Conservation (phyloP, 805 yeast genomes). For the Sungouiella blattae region DNA sequence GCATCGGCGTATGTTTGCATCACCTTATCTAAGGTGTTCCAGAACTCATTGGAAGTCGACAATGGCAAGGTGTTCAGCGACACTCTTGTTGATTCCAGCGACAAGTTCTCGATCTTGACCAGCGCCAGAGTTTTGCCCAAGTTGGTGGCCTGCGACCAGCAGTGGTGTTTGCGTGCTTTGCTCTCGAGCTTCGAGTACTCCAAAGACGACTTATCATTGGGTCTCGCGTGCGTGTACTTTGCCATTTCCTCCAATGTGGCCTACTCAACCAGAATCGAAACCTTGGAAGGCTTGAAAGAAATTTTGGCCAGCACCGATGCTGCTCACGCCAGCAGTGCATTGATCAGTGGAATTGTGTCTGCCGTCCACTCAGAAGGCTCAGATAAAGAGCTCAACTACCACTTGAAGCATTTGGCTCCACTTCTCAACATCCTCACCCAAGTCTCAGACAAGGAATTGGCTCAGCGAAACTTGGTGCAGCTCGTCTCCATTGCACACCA, state of each 20-base stretch:
- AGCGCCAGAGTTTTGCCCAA: constrained; percentile 51
- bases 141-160: constrained; percentile 43
- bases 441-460: constrained; percentile 12
- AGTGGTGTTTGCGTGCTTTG: constrained; percentile 53
- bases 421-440: constrained; percentile 26
- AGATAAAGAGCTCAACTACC: constrained; percentile 13
- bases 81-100: constrained; percentile 34
- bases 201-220: constrained; percentile 23
- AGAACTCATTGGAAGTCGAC: constrained; percentile 9
- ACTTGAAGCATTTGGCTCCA: constrained; percentile 21
- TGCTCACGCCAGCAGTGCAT: constrained; percentile 35
- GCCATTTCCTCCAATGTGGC: constrained; percentile 40
- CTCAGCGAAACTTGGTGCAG: constrained; percentile 16
- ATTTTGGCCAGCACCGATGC: constrained; percentile 22
- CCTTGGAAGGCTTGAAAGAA: constrained; percentile 27
- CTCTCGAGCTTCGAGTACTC: constrained; percentile 23
- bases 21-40: constrained; percentile 18
- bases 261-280: constrained; percentile 30
- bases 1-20: constrained; percentile 52
- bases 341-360: constrained; percentile 38
- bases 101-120: constrained; percentile 47
- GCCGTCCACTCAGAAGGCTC: constrained; percentile 10
- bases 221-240: constrained; percentile 48
- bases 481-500: constrained; percentile 30
- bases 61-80: constrained; percentile 25